These are phyloP conservation scores for Talaromyces sp. DNA, from an alignment of 2,329 filamentous ascomycete species.

Conservation along the genomic window DNA sequence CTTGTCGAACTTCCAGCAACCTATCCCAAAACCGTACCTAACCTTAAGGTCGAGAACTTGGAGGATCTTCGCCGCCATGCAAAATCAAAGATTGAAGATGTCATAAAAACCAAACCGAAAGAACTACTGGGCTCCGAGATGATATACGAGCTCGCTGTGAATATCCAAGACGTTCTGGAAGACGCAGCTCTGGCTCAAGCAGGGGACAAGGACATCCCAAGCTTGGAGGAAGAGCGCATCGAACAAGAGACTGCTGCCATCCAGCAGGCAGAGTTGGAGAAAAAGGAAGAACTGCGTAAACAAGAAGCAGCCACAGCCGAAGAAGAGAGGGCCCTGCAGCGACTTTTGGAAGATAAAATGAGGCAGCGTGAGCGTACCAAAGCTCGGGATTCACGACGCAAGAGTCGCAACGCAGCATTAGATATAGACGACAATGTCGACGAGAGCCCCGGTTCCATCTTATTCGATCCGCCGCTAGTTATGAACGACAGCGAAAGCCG, in stretches of 20 bases:
- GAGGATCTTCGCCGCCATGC: constrained; percentile 65
- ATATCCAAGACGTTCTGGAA: constrained; percentile 69
- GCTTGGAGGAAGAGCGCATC: constrained; percentile 82
- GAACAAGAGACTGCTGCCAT: constrained; percentile 71
- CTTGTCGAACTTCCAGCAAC: constrained; percentile 79
- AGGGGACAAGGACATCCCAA: constrained; percentile 71
- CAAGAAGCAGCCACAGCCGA: constrained; percentile 38
- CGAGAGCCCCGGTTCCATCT: constrained; percentile 33
- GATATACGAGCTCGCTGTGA: constrained; percentile 58
- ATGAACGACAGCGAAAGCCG: constrained; percentile 62
- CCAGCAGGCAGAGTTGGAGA: constrained; percentile 46
- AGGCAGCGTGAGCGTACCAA: constrained; percentile 33
- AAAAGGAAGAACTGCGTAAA: constrained; percentile 45
- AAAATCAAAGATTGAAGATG: constrained; percentile 63
- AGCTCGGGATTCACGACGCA: constrained; percentile 33
- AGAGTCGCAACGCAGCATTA: constrained; percentile 31
- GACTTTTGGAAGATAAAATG: constrained; percentile 35
- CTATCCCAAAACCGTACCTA: constrained; percentile 79
- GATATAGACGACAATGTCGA: constrained; percentile 28
- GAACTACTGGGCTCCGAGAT: constrained; percentile 60
- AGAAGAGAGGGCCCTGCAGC: constrained; percentile 36
- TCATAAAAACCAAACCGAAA: constrained; percentile 66
- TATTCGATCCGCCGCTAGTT: constrained; percentile 44
- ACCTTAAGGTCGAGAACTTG: constrained; percentile 64
- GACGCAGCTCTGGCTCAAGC: constrained; percentile 77